Evolutionary conservation across 805 yeast genomes (phyloP), one percentile per base, ranked within the genome.

Genomic region (Wickerhamomyces bovis): DNA sequence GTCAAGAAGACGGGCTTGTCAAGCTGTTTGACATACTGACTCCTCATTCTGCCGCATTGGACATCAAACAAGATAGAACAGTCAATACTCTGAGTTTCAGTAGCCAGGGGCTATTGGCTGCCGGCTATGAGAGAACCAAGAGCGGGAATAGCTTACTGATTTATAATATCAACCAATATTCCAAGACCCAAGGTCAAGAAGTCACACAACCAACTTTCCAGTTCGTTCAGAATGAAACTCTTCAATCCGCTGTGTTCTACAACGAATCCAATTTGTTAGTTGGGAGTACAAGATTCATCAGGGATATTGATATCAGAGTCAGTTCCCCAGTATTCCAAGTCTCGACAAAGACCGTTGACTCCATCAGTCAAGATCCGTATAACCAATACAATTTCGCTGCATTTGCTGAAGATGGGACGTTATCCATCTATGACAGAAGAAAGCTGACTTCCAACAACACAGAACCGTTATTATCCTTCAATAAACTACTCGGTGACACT

Each of bases 381-480:
- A 80, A 81, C 57, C 74, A 73, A 12, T 75, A 78, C 63, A 72
- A 77, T 51, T 87, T 90, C 62, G 79, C 88, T 16, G 81, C 95
- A 0, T 78, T 78, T 52, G 79, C 87, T 44, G 96, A 89, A 55
- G 92, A 86, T 57, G 96, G 96, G 2, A 78, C 94, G 0, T 66
- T 89, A 43, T 83, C 92, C 0, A 71, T 90, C 8, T 90, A 90
- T 87, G 95, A 86, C 61, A 72, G 88, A 52, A 70, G 95, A 53
- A 81, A 76, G 53, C 61, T 86, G 41, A 63, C 71, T 0, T 56
- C 63, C 20, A 62, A 56, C 16, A 64, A 70, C 25, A 83, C 81
- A 18, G 69, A 75, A 4, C 89, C 90, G 0, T 61, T 79, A 12
- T 61, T 85, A 31, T 72, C 76, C 18, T 85, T 85, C 54, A 75